These are phyloP conservation scores for Oryza rufipogon DNA, from an alignment of 176 grass and related monocot species.

Conservation along the genomic window DNA sequence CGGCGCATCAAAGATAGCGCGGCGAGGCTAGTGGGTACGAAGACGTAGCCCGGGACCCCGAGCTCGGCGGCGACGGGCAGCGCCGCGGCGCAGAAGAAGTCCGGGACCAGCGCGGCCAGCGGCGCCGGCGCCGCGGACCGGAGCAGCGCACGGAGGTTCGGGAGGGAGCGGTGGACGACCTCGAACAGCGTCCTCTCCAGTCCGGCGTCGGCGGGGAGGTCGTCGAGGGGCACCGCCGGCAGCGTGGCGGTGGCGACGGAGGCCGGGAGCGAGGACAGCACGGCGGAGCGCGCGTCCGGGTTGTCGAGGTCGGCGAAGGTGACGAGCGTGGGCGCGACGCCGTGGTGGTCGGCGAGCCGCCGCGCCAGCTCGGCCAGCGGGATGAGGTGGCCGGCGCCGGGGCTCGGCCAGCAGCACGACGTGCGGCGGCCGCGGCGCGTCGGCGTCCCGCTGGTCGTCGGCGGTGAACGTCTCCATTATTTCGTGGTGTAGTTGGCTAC, in stretches of 20 bases:
- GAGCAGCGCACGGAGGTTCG: slow-evolving; percentile 29
- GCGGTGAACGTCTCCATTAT: too few species aligned
- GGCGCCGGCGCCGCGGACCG: background rate
- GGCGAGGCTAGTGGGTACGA: slow-evolving; percentile 36
- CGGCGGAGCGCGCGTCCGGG: background rate
- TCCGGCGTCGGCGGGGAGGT: slow-evolving; percentile 33
- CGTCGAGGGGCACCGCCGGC: slow-evolving; percentile 48
- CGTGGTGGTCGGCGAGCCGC: slow-evolving; percentile 35
- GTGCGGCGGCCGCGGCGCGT: background rate
- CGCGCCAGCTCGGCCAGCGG: slow-evolving; percentile 54
- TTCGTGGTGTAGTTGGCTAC: too few species aligned
- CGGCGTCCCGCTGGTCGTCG: too few species aligned
- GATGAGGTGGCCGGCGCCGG: slow-evolving; percentile 47
- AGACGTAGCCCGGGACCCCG: slow-evolving; percentile 54
- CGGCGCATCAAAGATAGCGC: slow-evolving; percentile 30
- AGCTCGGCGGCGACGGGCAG: slow-evolving; percentile 50
- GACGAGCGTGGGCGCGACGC: slow-evolving; percentile 48
- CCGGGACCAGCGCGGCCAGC: slow-evolving; percentile 28
- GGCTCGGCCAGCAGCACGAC: slow-evolving; percentile 47
- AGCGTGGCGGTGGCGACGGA: slow-evolving; percentile 36
- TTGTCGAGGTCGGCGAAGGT: slow-evolving; percentile 42
- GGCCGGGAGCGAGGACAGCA: slow-evolving; percentile 27
- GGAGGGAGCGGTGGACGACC: slow-evolving; percentile 23
- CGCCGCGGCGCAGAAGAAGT: slow-evolving; percentile 38
- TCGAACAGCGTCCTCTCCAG: background rate